Percentiles rank a stretch among this genome's conserved stretches.
phyloP scores from a whole-genome alignment of 2,329 filamentous ascomycete species.

The Rutstroemia sp. region DNA sequence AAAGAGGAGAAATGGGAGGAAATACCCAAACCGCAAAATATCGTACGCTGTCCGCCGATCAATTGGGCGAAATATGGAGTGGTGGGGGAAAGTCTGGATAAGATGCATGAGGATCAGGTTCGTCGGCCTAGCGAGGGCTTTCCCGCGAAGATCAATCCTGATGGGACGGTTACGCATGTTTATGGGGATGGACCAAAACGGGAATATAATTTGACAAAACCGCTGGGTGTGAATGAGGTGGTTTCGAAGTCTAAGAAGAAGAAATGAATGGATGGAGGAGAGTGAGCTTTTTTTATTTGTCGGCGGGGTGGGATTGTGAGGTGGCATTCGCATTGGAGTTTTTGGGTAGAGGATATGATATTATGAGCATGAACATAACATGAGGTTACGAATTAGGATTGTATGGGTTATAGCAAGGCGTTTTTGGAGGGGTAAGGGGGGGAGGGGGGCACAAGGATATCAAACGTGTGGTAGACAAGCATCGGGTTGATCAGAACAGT shows the following conservation, averaged over 20 bases:
- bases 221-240: neutral
- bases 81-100: constrained; percentile 77
- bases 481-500: neutral
- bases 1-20: constrained; percentile 43
- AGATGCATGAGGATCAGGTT: constrained; percentile 74
- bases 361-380: constrained; percentile 3
- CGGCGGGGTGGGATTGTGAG: neutral
- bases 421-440: constrained; percentile 3
- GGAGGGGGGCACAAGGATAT: neutral
- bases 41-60: constrained; percentile 80
- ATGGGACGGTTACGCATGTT: constrained; percentile 43
- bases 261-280: constrained; percentile 24
- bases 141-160: constrained; percentile 36
- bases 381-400: constrained; percentile 1
- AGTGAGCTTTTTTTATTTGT: neutral
- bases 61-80: constrained; percentile 95
- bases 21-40: constrained; percentile 70
- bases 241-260: constrained; percentile 30
- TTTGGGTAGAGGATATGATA: neutral
- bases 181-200: constrained; percentile 25
- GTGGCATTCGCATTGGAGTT: neutral
- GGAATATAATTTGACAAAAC: constrained; percentile 1
- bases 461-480: neutral
- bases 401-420: constrained; percentile 1
- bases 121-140: constrained; percentile 51